Base-by-base conservation (phyloP, 148 eudicot species). In the Diospyros lotus region DNA sequence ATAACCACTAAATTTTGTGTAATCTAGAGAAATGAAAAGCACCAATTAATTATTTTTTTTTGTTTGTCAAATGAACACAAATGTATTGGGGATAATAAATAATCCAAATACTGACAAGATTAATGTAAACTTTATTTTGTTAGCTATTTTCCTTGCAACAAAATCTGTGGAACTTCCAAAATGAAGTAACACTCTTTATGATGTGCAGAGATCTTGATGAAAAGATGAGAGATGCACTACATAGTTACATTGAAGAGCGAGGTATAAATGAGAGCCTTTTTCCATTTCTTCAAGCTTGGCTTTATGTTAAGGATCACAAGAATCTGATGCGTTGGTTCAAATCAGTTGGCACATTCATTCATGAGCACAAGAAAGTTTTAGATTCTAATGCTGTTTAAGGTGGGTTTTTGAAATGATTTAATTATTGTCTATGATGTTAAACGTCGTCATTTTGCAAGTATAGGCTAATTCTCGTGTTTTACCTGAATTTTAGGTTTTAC, bases 231-330 rank as follows among this genome's bases (percentile, higher is more conserved):
- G 92, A 89, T 73, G 87, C 86, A 38, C 81, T 92, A 75, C 93
- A 92, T 76, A 78, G 80, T 58, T 87, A 77, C 78, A 80, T 92
- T 4, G 86, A 83, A 61, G 94, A 87, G 82, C 84, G 93, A 73
- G 94, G 97, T 40, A 86, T 92, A 80, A 83, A 83, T 39, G 97
- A 87, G 82, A 82, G 66, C 68, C 93, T 90, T 39, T 92, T 90
- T 54, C 91, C 93, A 44, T 92, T 90, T 70, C 86, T 88, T 73
- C 93, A 84, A 84, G 92, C 91, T 66, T 92, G 97, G 97, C 89
- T 88, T 43, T 92, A 88, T 40, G 90, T 90, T 58, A 90, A 90
- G 81, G 94, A 92, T 77, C 86, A 88, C 73, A 81, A 84, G 58
- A 84, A 80, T 78, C 87, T 88, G 58, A 66, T 88, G 86, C 80